phyloP scores from a whole-genome alignment of 2,329 filamentous ascomycete genomes.

The Thelonectria discophora region DNA sequence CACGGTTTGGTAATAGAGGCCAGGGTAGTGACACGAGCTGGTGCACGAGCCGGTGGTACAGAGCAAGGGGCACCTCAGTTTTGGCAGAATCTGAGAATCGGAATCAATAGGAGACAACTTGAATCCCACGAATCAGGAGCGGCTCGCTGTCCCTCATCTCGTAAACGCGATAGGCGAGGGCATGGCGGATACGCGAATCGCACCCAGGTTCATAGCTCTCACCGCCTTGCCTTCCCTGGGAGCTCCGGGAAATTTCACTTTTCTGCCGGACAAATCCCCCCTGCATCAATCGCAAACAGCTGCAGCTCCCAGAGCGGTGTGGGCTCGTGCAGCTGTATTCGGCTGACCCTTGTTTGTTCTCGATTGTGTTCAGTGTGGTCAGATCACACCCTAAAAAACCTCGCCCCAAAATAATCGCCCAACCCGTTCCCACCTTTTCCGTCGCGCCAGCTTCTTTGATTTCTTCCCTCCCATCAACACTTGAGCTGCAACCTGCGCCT shows the following conservation, averaged over 20 bases:
- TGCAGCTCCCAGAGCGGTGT: constrained; percentile 18
- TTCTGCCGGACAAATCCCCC: constrained; percentile 28
- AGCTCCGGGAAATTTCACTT: constrained; percentile 7
- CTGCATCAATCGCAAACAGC: neutral
- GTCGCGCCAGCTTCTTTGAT: constrained; percentile 23
- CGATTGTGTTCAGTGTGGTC: constrained; percentile 22
- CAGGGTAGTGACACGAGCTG: neutral
- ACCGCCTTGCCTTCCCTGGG: constrained; percentile 19
- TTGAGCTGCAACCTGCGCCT: constrained; percentile 8
- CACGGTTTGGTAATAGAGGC: neutral
- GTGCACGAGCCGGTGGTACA: neutral
- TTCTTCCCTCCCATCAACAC: constrained; percentile 26
- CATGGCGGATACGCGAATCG: constrained; percentile 1
- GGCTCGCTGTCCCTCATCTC: no score
- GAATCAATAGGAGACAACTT: no score
- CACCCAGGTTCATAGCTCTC: neutral
- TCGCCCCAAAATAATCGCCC: constrained; percentile 8
- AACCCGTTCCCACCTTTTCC: constrained; percentile 8
- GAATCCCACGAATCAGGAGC: neutral
- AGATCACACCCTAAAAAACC: constrained; percentile 31
- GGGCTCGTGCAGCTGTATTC: neutral
- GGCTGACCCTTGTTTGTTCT: neutral
- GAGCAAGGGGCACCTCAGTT: neutral
- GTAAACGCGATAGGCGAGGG: neutral
- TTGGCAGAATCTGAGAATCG: no score